Evolutionary conservation across 169 alveolate genomes (phyloP), one percentile per base, ranked within the genome.

Genomic region (Cryptosporidium muris): DNA sequence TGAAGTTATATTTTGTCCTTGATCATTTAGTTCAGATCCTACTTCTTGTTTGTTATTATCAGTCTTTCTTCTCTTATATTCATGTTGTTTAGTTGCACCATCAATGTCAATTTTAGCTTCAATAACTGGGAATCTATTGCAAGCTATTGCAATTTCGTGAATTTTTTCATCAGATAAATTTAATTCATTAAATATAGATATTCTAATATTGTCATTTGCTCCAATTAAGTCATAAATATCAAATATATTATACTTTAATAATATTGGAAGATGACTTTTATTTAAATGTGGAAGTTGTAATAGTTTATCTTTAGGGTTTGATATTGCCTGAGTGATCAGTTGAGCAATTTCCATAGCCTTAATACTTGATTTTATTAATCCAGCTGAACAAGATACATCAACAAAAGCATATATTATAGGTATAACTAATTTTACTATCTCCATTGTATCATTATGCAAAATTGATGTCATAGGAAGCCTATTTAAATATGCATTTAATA

Each of bases 261-360:
- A 54, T 11, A 65, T 47, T 14, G 34, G 8, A 49, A 63, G 42
- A 49, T 65, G 48, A 36, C 45, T 52, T 53, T 47, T 62, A 37
- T 64, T 52, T 34, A 25, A 3, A 36, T 16, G 14, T 49, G 67
- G 58, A 9, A 65, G 51, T 48, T 88, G 91, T 91, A 67, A 91
- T 95, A 42, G 96, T 95, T 64, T 82, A 25, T 91, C 95, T 38
- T 96, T 93, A 1, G 92, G 92, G 51, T 93, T 92, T 90, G 95
- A 91, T 65, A 98, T 65, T 51, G 99, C 99, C 94, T 99, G 99
- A 42, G 97, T 97, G 37, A 97, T 81, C 97, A 97, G 96, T 89
- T 98, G 98, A 80, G 97, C 92, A 25, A 98, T 90, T 65, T 96
- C 98, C 99, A 98, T 97, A n/a, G 97, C 96, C 60, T 93, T 91